These are phyloP conservation scores for Lobosporangium transversale DNA, from an alignment of 192 early-diverging fungal genomes.

Conservation along the genomic window DNA sequence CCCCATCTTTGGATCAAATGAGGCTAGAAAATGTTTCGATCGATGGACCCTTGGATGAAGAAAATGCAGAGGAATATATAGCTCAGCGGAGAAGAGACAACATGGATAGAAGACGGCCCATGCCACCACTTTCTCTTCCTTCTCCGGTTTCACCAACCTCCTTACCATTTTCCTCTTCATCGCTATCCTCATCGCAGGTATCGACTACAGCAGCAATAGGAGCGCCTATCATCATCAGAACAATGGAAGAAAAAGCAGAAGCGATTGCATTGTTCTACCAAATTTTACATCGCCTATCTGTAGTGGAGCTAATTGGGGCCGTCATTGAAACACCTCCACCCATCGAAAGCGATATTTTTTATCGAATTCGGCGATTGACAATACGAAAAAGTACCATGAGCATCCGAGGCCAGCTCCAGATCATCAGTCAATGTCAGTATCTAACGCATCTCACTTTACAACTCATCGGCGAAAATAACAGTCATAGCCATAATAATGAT, in stretches of 20 bases:
- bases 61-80: not conserved
- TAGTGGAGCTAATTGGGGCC: not conserved
- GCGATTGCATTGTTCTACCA: constrained; percentile 10
- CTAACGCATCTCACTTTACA: constrained; percentile 24
- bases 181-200: not conserved
- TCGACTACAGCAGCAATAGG: not conserved
- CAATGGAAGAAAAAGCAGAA: not conserved
- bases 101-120: not conserved
- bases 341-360: constrained; percentile 11
- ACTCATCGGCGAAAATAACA: not conserved
- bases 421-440: constrained; percentile 36
- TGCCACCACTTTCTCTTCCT: not conserved
- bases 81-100: not conserved
- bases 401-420: constrained; percentile 9
- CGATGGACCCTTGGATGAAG: not conserved
- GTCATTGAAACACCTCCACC: not conserved
- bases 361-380: constrained; percentile 6
- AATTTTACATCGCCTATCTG: constrained; percentile 9
- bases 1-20: not conserved
- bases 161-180: not conserved
- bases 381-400: constrained; percentile 6
- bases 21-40: constrained; percentile 13
- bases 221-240: not conserved
- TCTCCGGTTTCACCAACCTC: not conserved
- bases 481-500: not conserved